Evolutionary conservation across 2,329 filamentous ascomycete species (phyloP).

Genomic region (Alternaria triticina): DNA sequence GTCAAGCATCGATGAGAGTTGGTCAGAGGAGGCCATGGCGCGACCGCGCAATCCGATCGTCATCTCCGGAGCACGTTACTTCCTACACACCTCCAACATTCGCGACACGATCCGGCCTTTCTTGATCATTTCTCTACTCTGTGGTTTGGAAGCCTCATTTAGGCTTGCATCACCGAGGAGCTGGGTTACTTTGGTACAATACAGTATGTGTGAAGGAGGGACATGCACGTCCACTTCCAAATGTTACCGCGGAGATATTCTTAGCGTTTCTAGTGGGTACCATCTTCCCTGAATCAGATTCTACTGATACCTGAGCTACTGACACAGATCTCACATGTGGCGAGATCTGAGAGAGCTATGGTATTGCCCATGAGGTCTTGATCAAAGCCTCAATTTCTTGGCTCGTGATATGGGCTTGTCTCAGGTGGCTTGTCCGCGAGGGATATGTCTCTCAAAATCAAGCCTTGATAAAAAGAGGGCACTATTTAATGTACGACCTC

Average conservation of each 20-base stretch:
- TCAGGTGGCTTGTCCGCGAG: background rate
- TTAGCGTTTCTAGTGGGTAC: background rate
- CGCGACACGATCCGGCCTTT: background rate
- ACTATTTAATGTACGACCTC: background rate
- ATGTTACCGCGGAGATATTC: background rate
- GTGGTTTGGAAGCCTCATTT: background rate
- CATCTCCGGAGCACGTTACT: background rate
- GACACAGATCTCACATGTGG: background rate
- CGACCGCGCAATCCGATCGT: background rate
- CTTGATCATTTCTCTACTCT: background rate
- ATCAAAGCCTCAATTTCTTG: background rate
- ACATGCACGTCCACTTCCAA: background rate
- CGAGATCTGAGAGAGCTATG: background rate
- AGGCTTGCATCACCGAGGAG: background rate
- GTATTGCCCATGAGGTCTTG: background rate
- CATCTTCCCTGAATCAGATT: background rate
- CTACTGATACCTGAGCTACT: background rate
- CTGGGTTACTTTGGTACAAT: background rate
- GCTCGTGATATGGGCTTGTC: background rate
- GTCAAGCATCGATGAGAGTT: background rate
- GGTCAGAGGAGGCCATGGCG: background rate
- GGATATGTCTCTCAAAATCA: background rate
- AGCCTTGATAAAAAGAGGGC: background rate
- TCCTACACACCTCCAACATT: background rate
- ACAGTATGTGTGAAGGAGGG: background rate